Conservation (phyloP, 495 filamentous ascomycete species). For the Aspergillus kassunensis region DNA sequence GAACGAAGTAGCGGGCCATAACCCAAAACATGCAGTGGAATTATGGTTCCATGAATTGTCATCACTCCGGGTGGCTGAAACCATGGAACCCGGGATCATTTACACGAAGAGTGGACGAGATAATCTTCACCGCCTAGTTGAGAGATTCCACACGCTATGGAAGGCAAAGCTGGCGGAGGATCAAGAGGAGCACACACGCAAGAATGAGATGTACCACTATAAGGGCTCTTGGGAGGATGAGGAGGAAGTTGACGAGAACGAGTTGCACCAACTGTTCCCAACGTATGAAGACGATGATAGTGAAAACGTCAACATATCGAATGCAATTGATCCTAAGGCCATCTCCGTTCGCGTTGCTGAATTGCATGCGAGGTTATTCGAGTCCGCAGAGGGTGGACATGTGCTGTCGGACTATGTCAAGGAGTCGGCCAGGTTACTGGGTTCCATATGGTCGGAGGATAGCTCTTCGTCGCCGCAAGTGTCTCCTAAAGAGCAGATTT, state of each 20-base stretch:
- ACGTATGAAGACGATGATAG: conserved; percentile 55
- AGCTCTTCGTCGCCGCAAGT: conserved; percentile 29
- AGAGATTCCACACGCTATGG: conserved; percentile 74
- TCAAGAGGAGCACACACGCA: conserved; percentile 64
- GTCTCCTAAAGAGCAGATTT: conserved; percentile 52
- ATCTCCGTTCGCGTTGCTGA: conserved; percentile 49
- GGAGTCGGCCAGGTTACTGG: conserved; percentile 35
- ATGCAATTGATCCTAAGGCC: conserved; percentile 35
- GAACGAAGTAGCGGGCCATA: conserved; percentile 6
- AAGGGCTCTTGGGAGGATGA: conserved; percentile 68
- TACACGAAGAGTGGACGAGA: conserved; percentile 24
- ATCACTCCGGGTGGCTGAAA: conserved; percentile 32
- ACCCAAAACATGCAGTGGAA: conserved; percentile 41
- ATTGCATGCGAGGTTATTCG: conserved; percentile 51
- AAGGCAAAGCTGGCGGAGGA: conserved; percentile 67
- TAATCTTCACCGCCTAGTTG: conserved; percentile 49
- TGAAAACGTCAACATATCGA: conserved; percentile 24
- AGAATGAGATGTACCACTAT: conserved; percentile 75
- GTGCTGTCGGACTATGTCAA: conserved; percentile 35
- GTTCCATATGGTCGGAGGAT: conserved; percentile 34
- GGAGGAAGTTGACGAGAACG: conserved; percentile 71
- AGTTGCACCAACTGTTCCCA: conserved; percentile 77
- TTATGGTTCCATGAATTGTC: conserved; percentile 44
- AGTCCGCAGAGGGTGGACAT: conserved; percentile 22
- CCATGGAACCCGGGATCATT: conserved; percentile 33